phyloP scores from a whole-genome alignment of 257 asterid genomes.

The Thymus quinquecostatus region DNA sequence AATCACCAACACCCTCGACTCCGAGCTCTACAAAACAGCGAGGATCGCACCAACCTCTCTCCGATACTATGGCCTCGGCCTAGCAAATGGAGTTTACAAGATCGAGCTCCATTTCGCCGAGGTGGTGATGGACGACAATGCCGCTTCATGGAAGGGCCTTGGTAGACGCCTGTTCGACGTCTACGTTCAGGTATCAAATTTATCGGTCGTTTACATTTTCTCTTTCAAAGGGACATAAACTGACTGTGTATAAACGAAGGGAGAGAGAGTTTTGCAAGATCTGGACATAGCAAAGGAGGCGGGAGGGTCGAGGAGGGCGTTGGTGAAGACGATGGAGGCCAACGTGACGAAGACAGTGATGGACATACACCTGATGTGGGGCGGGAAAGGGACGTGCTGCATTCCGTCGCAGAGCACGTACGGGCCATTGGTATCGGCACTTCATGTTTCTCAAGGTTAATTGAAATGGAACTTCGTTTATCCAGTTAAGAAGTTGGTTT shows the following conservation, averaged over 20 bases:
- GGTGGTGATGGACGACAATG: conserved; percentile 58
- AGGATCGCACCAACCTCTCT: conserved; percentile 55
- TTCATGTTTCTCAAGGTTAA: conserved; percentile 58
- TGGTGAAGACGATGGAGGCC: conserved; percentile 49
- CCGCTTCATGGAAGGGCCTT: conserved; percentile 61
- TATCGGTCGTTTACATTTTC: not conserved
- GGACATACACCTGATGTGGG: conserved; percentile 64
- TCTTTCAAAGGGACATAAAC: not conserved
- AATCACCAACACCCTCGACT: conserved; percentile 53
- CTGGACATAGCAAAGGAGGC: conserved; percentile 52
- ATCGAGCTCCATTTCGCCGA: conserved; percentile 68
- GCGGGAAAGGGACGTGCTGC: conserved; percentile 75
- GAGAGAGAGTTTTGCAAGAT: conserved; percentile 53
- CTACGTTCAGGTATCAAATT: conserved; percentile 50
- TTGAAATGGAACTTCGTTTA: not conserved
- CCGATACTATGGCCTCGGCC: conserved; percentile 65
- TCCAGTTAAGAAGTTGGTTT: not conserved
- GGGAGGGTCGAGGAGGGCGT: conserved; percentile 57
- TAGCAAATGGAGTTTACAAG: conserved; percentile 50
- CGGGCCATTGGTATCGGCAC: conserved; percentile 63
- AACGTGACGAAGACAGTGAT: conserved; percentile 56
- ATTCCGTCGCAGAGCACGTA: conserved; percentile 67
- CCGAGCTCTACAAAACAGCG: conserved; percentile 63
- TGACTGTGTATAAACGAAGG: conserved; percentile 28
- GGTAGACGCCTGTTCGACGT: conserved; percentile 64